These are phyloP conservation scores for Clonostachys rosea DNA, from an alignment of 2,329 filamentous ascomycete species.

Conservation along the genomic window DNA sequence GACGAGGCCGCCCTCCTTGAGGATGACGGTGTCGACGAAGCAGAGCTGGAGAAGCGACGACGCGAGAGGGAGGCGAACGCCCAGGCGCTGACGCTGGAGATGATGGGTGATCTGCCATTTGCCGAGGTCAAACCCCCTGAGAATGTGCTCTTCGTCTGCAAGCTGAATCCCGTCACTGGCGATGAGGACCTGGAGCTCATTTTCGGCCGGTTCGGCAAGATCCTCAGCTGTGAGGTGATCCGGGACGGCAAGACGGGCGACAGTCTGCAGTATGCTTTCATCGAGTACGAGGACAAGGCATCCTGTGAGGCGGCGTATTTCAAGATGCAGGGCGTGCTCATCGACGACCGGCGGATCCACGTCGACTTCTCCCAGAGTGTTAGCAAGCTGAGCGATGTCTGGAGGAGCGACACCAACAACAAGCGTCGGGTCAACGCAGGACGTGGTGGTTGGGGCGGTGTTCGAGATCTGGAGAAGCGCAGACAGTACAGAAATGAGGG, in stretches of 20 bases:
- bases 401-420: constrained; percentile 79
- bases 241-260: constrained; percentile 91
- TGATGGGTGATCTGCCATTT: constrained; percentile 96
- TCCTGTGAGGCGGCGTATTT: constrained; percentile 95
- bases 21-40: constrained; percentile 67
- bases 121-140: constrained; percentile 96
- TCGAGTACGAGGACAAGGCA: constrained; percentile 90
- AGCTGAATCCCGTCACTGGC: constrained; percentile 92
- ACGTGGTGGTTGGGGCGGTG: constrained; percentile 83
- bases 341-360: constrained; percentile 95
- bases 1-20: constrained; percentile 81
- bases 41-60: constrained; percentile 72
- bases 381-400: constrained; percentile 79
- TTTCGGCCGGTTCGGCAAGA: constrained; percentile 93
- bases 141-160: constrained; percentile 97
- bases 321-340: constrained; percentile 97
- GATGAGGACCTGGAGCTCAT: constrained; percentile 94
- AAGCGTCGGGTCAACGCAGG: constrained; percentile 60
- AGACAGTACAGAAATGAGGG: constrained; percentile 79
- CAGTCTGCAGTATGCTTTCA: constrained; percentile 94
- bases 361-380: constrained; percentile 98
- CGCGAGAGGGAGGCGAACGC: constrained; percentile 88
- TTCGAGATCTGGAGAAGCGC: constrained; percentile 82
- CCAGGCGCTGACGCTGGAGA: constrained; percentile 91
- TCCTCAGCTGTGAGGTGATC: constrained; percentile 93